Evolutionary conservation across 352 stramenopile genomes (phyloP), one percentile per base, ranked within the genome.

Genomic region (Globisporangium barbulae): DNA sequence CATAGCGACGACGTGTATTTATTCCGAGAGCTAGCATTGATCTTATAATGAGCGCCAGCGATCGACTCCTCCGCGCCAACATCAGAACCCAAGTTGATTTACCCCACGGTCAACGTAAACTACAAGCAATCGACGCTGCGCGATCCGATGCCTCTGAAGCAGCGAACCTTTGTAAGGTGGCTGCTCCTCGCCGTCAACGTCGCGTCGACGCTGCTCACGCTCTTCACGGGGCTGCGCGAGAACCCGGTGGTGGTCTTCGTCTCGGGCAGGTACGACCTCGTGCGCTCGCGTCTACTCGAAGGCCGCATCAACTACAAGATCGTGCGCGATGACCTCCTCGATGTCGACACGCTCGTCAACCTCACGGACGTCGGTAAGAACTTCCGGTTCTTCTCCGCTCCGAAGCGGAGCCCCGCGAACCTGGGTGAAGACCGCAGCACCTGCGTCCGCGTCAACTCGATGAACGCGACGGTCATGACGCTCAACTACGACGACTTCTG

Each of bases 401-500:
- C 74, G 19, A 71, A 53, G 15, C 71, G 74, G 12, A 68, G 41
- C 33, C 64, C 64, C 0, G 59, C 69, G 17, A 78, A 75, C 53
- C 39, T 81, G 2, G 63, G 61, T 1, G 61, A 75, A 31, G 74
- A 81, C 45, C 39, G 64, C 49, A 81, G 69, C 66, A 77, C 69
- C 1, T 81, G 71, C 41, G 17, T 77, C 49, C 71, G 69, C 8
- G 69, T 81, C 8, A 77, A 79, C 50, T 61, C 63, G 5, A 75
- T 81, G 35, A 79, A 76, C 52, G 69, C 68, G 37, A 73, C 64
- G 5, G 48, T 68, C 21, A 47, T 63, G 4, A 58, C 63, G 33
- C 42, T 76, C 33, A 67, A 76, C 41, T 81, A 71, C 22, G 67
- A 81, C 54, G 71, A 81, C 59, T 78, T 73, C 33, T 79, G 74